phyloP scores from a whole-genome alignment of 2,329 filamentous ascomycete genomes.

The Diaporthe vexans region DNA sequence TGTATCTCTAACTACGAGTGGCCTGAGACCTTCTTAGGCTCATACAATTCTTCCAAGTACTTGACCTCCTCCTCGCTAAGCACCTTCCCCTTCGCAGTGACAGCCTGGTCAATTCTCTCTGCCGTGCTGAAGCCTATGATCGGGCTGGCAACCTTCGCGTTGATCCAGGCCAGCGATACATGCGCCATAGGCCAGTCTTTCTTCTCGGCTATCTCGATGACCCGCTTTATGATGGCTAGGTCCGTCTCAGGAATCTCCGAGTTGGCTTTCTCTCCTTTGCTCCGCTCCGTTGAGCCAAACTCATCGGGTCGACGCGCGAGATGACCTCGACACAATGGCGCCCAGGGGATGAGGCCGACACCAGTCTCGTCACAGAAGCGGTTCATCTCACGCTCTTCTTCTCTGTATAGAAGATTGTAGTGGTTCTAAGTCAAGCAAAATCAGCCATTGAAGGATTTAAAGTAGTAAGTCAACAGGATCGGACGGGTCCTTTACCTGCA shows the following conservation, averaged over 20 bases:
- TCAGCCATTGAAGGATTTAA: not conserved
- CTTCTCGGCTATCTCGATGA: constrained; percentile 49
- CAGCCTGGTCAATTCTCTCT: constrained; percentile 73
- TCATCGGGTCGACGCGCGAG: constrained; percentile 51
- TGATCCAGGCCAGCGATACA: constrained; percentile 74
- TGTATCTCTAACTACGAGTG: constrained; percentile 44
- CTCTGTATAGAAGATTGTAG: constrained; percentile 73
- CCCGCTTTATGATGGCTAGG: constrained; percentile 49
- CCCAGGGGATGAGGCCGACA: constrained; percentile 57
- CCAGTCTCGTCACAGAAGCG: constrained; percentile 58
- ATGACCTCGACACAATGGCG: constrained; percentile 56
- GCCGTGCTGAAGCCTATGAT: constrained; percentile 74
- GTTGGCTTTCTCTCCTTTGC: constrained; percentile 52
- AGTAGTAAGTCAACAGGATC: not conserved
- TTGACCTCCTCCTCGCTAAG: constrained; percentile 71
- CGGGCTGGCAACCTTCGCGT: constrained; percentile 66
- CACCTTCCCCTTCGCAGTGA: constrained; percentile 59
- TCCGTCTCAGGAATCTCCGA: constrained; percentile 52
- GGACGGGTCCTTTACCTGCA: constrained; percentile 59
- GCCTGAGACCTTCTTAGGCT: constrained; percentile 63
- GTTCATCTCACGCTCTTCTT: constrained; percentile 68
- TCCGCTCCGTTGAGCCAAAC: constrained; percentile 48
- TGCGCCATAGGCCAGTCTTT: constrained; percentile 69
- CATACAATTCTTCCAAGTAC: constrained; percentile 74
- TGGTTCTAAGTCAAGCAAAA: constrained; percentile 45